Conservation (phyloP, 345 rosid species). For the Rhizophora apiculata region DNA sequence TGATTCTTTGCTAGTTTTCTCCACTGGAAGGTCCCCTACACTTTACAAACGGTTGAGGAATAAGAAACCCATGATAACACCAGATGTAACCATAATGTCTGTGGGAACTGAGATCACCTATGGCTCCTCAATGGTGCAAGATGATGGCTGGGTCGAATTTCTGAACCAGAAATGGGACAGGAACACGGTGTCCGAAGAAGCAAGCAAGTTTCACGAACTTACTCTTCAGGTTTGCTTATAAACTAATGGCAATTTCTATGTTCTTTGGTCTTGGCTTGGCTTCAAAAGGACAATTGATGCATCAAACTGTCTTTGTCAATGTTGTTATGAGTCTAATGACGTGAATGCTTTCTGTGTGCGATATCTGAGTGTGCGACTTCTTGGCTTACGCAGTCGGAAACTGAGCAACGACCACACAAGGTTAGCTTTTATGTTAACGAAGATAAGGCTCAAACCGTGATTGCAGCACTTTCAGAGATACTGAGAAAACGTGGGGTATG, state of each 20-base stretch:
- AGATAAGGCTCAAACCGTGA: slow-evolving; percentile 67
- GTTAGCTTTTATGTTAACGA: slow-evolving; percentile 86
- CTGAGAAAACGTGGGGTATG: slow-evolving; percentile 68
- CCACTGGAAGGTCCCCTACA: slow-evolving; percentile 72
- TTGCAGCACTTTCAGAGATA: slow-evolving; percentile 51
- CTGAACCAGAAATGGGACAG: slow-evolving; percentile 84
- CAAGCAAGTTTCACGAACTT: slow-evolving; percentile 74
- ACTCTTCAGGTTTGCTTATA: slow-evolving; percentile 69
- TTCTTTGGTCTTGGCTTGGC: not conserved
- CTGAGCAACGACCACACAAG: slow-evolving; percentile 89
- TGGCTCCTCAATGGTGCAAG: slow-evolving; percentile 81
- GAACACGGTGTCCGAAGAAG: slow-evolving; percentile 63
- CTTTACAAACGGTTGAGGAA: slow-evolving; percentile 52
- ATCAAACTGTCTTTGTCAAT: not conserved
- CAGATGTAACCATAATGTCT: slow-evolving; percentile 93
- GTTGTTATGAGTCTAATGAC: not conserved
- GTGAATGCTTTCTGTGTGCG: slow-evolving; percentile 12
- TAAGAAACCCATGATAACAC: slow-evolving; percentile 83
- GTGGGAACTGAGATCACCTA: slow-evolving; percentile 98
- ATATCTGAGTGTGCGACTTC: slow-evolving; percentile 8
- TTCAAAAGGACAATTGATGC: not conserved
- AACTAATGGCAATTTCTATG: not conserved
- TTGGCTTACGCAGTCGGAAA: slow-evolving; percentile 61
- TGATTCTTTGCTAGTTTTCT: slow-evolving; percentile 72
- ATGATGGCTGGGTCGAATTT: slow-evolving; percentile 84